Evolutionary conservation across 306 rosid species (phyloP), one percentile per base, ranked within the genome.

Genomic region (Sindora glabra): DNA sequence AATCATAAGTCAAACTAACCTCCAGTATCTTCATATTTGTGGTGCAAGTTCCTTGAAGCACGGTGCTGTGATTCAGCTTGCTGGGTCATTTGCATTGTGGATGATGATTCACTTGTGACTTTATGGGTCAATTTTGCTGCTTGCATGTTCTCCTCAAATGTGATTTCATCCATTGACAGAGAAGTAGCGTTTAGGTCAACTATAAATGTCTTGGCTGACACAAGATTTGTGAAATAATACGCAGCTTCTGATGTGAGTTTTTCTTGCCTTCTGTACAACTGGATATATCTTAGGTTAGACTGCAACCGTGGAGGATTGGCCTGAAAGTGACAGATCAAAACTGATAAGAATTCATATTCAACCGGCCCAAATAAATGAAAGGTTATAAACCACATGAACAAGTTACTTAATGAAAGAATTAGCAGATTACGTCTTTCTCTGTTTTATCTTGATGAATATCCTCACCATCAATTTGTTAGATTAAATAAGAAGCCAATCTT

Each of bases 281-380:
- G 87, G 57, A 77, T 80, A 38, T 75, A 86, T 55, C 48, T 80
- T 64, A 86, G 89, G 76, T 86, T 86, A 53, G 95, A 83, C 33
- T 86, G 89, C 81, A 86, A 65, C 44, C 68, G 85, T 53, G 87
- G 83, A 54, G 95, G 95, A 77, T 86, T 80, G 55, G 77, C 86
- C 86, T 79, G 84, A 47, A 59, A 59, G 50, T 17, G 38, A 46
- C 26, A 68, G 8, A 50, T 10, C 37, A 48, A 64, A 55, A 69
- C 57, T 23, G 37, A 30, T 41, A 37, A 64, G 18, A 27, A 22
- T 36, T 56, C 25, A 46, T 34, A 13, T 62, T 47, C 54, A 50
- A 15, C 46, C 50, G 36, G 18, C 26, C 37, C 45, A 37, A 25
- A 53, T 5, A 3, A 54, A 32, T 0, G 5, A 23, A 49, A 33